Evolutionary conservation across 1,284 basidiomycete genomes (phyloP).

Genomic region (Cystobasidium sp.): DNA sequence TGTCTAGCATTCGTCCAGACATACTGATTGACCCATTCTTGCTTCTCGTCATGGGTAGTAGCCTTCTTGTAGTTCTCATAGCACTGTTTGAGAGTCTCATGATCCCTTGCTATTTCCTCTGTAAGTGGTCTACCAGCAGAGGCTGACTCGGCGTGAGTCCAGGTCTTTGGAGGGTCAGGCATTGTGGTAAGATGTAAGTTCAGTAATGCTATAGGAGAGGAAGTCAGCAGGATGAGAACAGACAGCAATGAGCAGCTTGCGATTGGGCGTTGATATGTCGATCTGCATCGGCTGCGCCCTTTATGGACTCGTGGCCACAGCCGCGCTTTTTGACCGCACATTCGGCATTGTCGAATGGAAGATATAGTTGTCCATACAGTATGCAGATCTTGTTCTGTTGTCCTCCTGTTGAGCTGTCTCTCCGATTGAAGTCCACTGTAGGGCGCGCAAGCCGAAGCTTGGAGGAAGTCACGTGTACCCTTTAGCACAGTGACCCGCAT

Average conservation of each 20-base stretch:
- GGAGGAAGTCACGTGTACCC: too few relatives aligned
- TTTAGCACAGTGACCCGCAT: too few relatives aligned
- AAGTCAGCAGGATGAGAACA: not conserved
- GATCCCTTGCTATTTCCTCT: constrained; percentile 38
- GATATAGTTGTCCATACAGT: too few relatives aligned
- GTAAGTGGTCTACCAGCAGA: constrained; percentile 28
- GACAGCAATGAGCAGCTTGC: not conserved
- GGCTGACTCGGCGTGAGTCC: constrained; percentile 24
- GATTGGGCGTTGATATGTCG: not conserved
- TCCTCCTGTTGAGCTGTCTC: too few relatives aligned
- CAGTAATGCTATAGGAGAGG: not conserved
- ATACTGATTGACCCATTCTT: constrained; percentile 32
- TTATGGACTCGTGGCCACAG: not conserved
- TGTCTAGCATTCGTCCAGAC: constrained; percentile 35
- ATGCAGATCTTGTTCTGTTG: too few relatives aligned
- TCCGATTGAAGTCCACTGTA: too few relatives aligned
- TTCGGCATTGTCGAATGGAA: too few relatives aligned
- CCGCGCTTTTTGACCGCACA: too few relatives aligned
- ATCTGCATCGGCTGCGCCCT: constrained; percentile 3
- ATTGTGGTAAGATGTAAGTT: not conserved
- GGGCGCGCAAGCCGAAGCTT: too few relatives aligned
- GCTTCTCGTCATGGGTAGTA: constrained; percentile 21
- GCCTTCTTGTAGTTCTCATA: constrained; percentile 39
- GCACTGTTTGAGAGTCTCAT: constrained; percentile 35
- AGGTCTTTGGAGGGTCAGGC: constrained; percentile 16